Percentiles rank a stretch among this genome's conserved stretches.
Conservation (phyloP, 2,329 filamentous ascomycete genomes). For the Beauveria asiatica region DNA sequence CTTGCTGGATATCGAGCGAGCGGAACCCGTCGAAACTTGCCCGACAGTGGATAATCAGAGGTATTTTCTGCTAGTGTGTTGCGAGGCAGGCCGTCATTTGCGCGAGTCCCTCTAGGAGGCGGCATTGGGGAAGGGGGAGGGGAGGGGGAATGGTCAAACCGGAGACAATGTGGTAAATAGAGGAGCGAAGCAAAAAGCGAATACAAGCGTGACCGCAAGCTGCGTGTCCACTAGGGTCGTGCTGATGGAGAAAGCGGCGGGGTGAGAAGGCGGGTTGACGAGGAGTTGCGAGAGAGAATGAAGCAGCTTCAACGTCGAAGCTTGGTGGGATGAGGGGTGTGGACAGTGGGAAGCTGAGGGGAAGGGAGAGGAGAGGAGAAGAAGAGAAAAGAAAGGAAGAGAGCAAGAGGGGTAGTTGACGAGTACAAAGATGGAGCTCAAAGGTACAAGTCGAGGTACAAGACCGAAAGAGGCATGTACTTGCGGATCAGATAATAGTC, state of each 20-base stretch:
- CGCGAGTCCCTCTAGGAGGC: background rate
- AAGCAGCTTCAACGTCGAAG: background rate
- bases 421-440: background rate
- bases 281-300: background rate
- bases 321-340: background rate
- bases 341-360: background rate
- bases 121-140: background rate
- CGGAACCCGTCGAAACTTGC: background rate
- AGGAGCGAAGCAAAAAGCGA: background rate
- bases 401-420: too few species aligned
- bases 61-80: background rate
- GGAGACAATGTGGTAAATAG: too few species aligned
- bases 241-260: background rate
- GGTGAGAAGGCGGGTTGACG: background rate
- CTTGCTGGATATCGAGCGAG: constrained; percentile 1
- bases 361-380: too few species aligned
- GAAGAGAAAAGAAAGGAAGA: too few species aligned
- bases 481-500: constrained; percentile 5
- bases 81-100: background rate
- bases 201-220: background rate
- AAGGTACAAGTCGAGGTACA: constrained; percentile 8
- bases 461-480: background rate
- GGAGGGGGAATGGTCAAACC: background rate
- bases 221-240: background rate
- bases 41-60: background rate